Base-by-base conservation (phyloP, 1,139 yeast genomes). In the Yamadazyma atlantica region DNA sequence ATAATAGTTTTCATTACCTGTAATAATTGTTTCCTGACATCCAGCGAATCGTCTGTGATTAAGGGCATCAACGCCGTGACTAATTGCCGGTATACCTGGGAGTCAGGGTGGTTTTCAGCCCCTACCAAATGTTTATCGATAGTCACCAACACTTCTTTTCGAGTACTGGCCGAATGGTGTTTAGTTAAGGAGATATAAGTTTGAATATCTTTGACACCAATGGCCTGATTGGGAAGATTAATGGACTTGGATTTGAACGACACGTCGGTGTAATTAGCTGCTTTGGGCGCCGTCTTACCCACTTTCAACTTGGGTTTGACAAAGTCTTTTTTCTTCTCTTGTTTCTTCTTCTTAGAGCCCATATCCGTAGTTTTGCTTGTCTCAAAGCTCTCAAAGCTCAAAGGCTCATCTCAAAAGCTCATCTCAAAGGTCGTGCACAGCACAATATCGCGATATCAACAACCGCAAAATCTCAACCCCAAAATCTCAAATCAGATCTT, bases 221-320 rank as follows among this genome's bases (percentile, higher is more conserved):
- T 57, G 15, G 80, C 64, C 52, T 81, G 82, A 54, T 69, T 67
- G 19, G 82, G 88, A 16, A 85, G 63, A 13, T 81, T 74, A 43
- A 86, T 82, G 24, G 83, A 59, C 44, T 80, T 85, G n/a, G 96
- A 81, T 35, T 75, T 78, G 62, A 90, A 90, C 0, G 92, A 82
- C 0, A 96, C 87, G 51, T 85, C 92, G 4, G 98, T 92, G 42
- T 74, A 78, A 57, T 87, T 88, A 24, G 80, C 77, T 2, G 90
- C 79, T 45, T 77, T 78, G 6, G 30, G 30, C 6, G 80, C 78
- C 1, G 84, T 70, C 60, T 92, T 92, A 40, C 99, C 99, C 29
- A 92, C 97, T 55, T 77, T 84, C 35, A 92, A 75, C 67, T 88
- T 90, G 43, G 83, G 76, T 66, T 90, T 92, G 33, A 66, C 75